Base-by-base conservation (phyloP, 176 grass and related monocot genomes). In the Musa acuminata region DNA sequence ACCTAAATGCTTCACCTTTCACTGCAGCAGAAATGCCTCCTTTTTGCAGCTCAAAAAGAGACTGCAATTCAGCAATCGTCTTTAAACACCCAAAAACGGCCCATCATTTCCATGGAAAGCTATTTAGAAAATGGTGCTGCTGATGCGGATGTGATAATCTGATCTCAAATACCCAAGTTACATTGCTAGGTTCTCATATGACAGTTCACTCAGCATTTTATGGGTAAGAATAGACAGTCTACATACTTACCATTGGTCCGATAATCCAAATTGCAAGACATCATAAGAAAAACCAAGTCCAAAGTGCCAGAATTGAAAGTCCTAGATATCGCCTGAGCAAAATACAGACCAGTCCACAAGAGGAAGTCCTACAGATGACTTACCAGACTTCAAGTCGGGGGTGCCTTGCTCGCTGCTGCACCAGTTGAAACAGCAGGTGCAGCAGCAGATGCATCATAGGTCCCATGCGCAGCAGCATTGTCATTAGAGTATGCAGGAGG, bases 401-500 rank as follows among this genome's bases (percentile, higher is more conserved):
- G 57, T 24, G 75, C 59, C 7, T 77, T 77, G n/a, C 43, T 70
- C 11, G 11, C 16, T 11, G 67, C 50, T 19, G 75, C 75, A 62
- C 29, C 60, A 66, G 8, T 25, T 49, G 75, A 51, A 50, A 11
- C 75, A 23, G 57, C 24, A 50, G 63, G 19, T 35, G 64, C 13
- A n/a, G 26, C 9, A 70, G 77, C 52, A 50, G 52, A 21, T 52
- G 77, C 35, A 58, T 79, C 64, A 70, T 49, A 68, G 24, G 65
- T 16, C 51, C 23, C 77, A 19, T 55, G 65, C 2, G 19, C 52
- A 14, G 19, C 52, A 14, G 74, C 27, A 62, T 19, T 73, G n/a
- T 73, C 71, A 25, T 14, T 73, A 50, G 67, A 49, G 52, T 73
- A 73, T 16, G 24, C 43, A 77, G 74, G 59, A 21, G 74, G 64